These are phyloP conservation scores for Flaveria robusta DNA, from an alignment of 129 eudicot species.

Conservation along the genomic window DNA sequence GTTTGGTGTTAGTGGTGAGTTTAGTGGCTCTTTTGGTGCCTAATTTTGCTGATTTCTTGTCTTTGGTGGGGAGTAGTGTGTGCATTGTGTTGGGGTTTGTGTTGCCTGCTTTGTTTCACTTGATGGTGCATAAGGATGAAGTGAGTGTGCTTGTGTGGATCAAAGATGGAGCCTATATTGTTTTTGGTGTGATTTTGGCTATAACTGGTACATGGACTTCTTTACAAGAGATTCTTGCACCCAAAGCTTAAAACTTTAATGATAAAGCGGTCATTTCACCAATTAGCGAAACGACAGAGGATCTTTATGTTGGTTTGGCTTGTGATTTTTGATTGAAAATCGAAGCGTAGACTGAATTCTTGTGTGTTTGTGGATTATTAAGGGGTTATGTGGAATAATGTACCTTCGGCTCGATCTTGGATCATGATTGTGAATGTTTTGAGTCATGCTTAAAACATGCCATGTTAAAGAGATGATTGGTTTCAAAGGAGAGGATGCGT, in stretches of 20 bases:
- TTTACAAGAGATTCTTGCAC: constrained; percentile 53
- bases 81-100: constrained; percentile 81
- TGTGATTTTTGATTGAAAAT: constrained; percentile 7
- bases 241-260: constrained; percentile 42
- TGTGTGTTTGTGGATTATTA: constrained; percentile 25
- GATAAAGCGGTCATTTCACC: constrained; percentile 12
- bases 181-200: constrained; percentile 59
- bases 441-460: constrained; percentile 19
- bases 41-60: constrained; percentile 94
- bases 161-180: constrained; percentile 52
- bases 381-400: constrained; percentile 23
- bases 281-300: neutral
- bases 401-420: constrained; percentile 24
- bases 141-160: constrained; percentile 46
- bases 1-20: constrained; percentile 61
- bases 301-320: constrained; percentile 11
- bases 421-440: constrained; percentile 36
- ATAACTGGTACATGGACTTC: constrained; percentile 78
- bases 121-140: constrained; percentile 61
- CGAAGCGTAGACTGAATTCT: neutral
- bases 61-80: constrained; percentile 90
- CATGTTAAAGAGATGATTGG: constrained; percentile 23
- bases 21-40: constrained; percentile 87
- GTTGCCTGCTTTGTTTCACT: constrained; percentile 85
- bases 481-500: constrained; percentile 13